phyloP scores from a whole-genome alignment of 305 asterid species.

The Fraxinus latifolia region DNA sequence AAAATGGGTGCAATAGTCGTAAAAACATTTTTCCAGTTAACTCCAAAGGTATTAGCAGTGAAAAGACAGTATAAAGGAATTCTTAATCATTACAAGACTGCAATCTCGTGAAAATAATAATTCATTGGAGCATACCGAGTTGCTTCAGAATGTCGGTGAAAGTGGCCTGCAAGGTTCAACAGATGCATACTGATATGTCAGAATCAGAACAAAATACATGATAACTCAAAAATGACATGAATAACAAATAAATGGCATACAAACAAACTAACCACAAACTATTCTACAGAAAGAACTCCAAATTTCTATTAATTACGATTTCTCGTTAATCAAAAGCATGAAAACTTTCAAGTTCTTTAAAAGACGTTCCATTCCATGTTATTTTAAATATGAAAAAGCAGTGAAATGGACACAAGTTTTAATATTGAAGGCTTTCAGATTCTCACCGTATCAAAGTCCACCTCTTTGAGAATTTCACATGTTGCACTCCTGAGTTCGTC shows the following conservation, averaged over 20 bases:
- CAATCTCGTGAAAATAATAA: background rate
- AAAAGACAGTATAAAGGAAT: background rate
- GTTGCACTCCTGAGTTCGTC: conserved; percentile 50
- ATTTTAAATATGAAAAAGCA: background rate
- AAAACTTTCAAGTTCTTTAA: background rate
- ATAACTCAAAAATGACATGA: background rate
- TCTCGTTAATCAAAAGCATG: background rate
- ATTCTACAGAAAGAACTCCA: background rate
- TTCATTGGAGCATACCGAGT: conserved; percentile 53
- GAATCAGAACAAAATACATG: background rate
- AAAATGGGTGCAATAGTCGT: background rate
- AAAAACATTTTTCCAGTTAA: background rate
- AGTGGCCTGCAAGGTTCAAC: conserved; percentile 64
- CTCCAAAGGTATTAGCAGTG: background rate
- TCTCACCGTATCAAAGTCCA: conserved; percentile 66
- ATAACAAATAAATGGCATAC: background rate
- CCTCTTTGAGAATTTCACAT: conserved; percentile 69
- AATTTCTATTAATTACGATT: background rate
- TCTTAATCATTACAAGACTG: background rate
- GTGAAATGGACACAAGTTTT: background rate
- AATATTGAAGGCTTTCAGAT: conserved; percentile 6
- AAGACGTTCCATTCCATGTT: background rate
- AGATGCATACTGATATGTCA: background rate
- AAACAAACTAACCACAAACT: background rate
- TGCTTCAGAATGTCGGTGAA: conserved; percentile 87